Evolutionary conservation across 2,329 filamentous ascomycete species (phyloP), one percentile per base, ranked within the genome.

Genomic region (Fusarium ramigenum): DNA sequence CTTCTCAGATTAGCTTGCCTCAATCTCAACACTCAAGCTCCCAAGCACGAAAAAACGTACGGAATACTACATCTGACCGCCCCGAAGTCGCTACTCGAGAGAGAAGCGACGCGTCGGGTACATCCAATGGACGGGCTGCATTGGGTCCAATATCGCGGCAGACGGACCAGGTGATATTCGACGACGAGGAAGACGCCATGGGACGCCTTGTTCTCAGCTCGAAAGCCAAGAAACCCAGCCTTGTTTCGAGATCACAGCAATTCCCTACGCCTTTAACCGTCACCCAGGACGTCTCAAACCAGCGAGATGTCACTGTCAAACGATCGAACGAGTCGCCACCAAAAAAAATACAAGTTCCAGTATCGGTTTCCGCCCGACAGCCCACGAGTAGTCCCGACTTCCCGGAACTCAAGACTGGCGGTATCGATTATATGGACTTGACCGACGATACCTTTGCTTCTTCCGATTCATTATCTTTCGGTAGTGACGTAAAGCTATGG

Each of bases 141-240:
- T 59, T 63, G 52, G 76, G 65, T 46, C 61, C 74, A 68, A 74
- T 57, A 59, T 74, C 59, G 60, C 64, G 66, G 71, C 76, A 79
- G 69, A 71, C 70, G 47, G 75, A 78, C 63, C 72, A 79, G 75
- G 75, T 76, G 67, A 77, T 66, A 47, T 54, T 70, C 42, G 78
- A 70, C 60, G 78, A 69, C 66, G 75, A 78, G 65, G 76, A 79
- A 66, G 79, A 78, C 67, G 81, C 70, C 44, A 88, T 88, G 86
- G 85, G 84, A 34, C 82, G 82, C 52, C 76, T 87, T 54, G 82
- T 82, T 19, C 83, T 84, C 11, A 84, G 80, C 49, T 80, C 82
- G n/a, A 84, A 81, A 69, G 79, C 83, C 9, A 87, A 83, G 70
- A 85, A 83, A 64, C 84, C 84, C 10, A 83, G 82, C 34, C 82